These are phyloP conservation scores for Aspergillus pseudoglaucus DNA, from an alignment of 2,329 filamentous ascomycete genomes.

Conservation along the genomic window DNA sequence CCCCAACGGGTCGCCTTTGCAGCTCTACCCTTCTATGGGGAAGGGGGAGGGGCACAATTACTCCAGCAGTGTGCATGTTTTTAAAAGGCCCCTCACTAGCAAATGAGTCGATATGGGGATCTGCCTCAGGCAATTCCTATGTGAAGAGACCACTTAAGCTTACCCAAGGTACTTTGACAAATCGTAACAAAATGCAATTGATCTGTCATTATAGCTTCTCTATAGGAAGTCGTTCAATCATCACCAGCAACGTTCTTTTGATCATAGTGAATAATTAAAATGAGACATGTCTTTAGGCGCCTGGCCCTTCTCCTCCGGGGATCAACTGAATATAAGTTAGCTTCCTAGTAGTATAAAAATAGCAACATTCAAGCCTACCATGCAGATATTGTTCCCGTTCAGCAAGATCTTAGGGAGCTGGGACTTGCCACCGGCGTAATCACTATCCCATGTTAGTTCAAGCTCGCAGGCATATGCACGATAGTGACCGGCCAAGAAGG, in stretches of 20 bases:
- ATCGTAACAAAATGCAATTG: constrained; percentile 1
- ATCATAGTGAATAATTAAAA: constrained; percentile 1
- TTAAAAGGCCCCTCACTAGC: no score
- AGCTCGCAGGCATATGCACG: no score
- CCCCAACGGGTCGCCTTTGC: no score
- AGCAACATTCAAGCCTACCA: constrained; percentile 55
- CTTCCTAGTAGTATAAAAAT: not conserved
- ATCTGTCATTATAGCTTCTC: not conserved
- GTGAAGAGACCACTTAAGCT: not conserved
- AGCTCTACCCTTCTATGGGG: no score
- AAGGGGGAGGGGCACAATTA: no score
- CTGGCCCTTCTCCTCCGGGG: constrained; percentile 68
- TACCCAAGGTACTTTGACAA: not conserved
- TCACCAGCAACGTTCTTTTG: constrained; percentile 13
- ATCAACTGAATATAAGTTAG: constrained; percentile 53
- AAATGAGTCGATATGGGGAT: no score
- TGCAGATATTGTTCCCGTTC: constrained; percentile 99
- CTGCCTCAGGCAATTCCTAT: not conserved
- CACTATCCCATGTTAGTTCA: constrained; percentile 48
- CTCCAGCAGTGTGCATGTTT: no score
- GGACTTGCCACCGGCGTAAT: constrained; percentile 80
- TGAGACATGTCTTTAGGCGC: constrained; percentile 11
- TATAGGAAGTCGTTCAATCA: constrained; percentile 16
- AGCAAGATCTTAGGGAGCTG: constrained; percentile 91
- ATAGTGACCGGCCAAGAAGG: not conserved